Evolutionary conservation across 1,284 basidiomycete genomes (phyloP).

Genomic region (Cutaneotrichosporon sp.): DNA sequence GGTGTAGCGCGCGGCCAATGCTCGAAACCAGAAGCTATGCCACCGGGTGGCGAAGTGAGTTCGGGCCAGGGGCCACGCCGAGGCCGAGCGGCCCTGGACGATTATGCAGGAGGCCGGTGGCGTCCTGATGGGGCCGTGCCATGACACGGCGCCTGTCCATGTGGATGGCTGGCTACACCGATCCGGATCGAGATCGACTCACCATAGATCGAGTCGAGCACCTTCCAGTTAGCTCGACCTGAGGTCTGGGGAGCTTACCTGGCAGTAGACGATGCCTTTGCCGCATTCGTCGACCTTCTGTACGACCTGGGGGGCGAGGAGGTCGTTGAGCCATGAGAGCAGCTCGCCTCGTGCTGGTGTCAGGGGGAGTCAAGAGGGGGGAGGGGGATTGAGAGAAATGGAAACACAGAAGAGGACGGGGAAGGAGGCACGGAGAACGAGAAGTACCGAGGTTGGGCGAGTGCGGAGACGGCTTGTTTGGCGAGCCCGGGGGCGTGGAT

Average conservation of each 20-base stretch:
- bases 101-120: too few species aligned
- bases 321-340: slow-evolving; percentile 88
- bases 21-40: not conserved
- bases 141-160: not conserved
- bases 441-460: slow-evolving; percentile 9
- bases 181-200: slow-evolving; percentile 25
- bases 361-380: not conserved
- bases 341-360: slow-evolving; percentile 70
- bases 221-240: slow-evolving; percentile 40
- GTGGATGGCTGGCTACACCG: not conserved
- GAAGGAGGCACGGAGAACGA: not conserved
- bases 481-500: not conserved
- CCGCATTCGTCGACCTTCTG: slow-evolving; percentile 95
- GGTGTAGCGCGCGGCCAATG: not conserved
- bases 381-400: too few species aligned
- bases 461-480: not conserved
- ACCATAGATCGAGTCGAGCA: slow-evolving; percentile 93
- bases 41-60: not conserved
- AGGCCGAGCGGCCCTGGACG: not conserved
- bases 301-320: slow-evolving; percentile 69
- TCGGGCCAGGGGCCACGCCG: too few species aligned
- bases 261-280: slow-evolving; percentile 83
- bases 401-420: not conserved
- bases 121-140: not conserved
- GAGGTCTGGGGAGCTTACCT: slow-evolving; percentile 49